Evolutionary conservation across 1,284 basidiomycete species (phyloP).

Genomic region (Malassezia sp.): DNA sequence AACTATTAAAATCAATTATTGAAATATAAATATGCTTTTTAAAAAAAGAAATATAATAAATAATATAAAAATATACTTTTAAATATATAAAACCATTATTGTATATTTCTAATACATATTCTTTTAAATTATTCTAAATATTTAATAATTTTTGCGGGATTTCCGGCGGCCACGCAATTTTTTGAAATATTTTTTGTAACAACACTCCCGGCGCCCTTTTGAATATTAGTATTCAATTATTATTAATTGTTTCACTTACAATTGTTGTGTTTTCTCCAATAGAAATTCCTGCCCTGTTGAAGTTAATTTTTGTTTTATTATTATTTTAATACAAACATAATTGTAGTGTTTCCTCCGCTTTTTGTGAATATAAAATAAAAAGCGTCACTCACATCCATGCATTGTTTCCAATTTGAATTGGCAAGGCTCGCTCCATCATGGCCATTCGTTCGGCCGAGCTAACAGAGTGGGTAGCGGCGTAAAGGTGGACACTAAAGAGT

Average conservation of each 20-base stretch:
- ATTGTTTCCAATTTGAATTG: slow-evolving; percentile 21
- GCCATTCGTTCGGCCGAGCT: slow-evolving; percentile 17
- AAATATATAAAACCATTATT: slow-evolving; percentile 1
- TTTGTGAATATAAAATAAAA: not conserved
- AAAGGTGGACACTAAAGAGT: slow-evolving; percentile 19
- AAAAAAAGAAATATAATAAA: not conserved
- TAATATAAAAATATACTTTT: not conserved
- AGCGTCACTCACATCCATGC: slow-evolving; percentile 18
- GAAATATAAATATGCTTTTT: not conserved
- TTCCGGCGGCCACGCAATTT: slow-evolving; percentile 18
- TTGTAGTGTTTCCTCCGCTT: slow-evolving; percentile 11
- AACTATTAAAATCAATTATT: not conserved
- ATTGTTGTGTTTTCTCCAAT: slow-evolving; percentile 20
- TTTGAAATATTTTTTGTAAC: slow-evolving; percentile 18
- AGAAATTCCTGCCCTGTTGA: slow-evolving; percentile 13
- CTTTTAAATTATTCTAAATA: not conserved
- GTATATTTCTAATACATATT: slow-evolving; percentile 3
- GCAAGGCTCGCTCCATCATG: slow-evolving; percentile 23
- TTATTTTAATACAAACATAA: slow-evolving; percentile 12
- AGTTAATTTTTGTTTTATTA: slow-evolving; percentile 2
- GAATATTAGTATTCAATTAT: not conserved
- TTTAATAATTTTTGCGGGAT: slow-evolving; percentile 17
- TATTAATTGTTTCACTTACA: slow-evolving; percentile 10
- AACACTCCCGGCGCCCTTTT: slow-evolving; percentile 18
- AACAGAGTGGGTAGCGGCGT: slow-evolving; percentile 23